phyloP scores from a whole-genome alignment of 2,329 filamentous ascomycete genomes.

The Sporothrix euskadiensis region DNA sequence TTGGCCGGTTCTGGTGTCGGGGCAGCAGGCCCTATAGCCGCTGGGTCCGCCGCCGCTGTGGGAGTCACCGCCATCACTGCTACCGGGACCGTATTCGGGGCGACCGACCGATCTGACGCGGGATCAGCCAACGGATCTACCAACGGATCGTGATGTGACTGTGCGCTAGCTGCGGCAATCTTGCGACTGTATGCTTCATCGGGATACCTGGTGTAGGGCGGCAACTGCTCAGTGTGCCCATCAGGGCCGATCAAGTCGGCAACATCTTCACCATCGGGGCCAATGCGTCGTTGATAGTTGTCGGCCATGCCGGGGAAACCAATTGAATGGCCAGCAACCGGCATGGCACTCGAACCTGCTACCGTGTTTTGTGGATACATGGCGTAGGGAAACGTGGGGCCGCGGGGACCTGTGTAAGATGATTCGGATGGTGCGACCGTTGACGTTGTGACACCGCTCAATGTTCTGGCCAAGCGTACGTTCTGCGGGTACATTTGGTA shows the following conservation, averaged over 20 bases:
- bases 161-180: conserved; percentile 39
- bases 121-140: not conserved
- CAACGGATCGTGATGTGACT: conserved; percentile 22
- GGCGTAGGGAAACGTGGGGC: conserved; percentile 80
- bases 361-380: conserved; percentile 82
- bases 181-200: conserved; percentile 67
- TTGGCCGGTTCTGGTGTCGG: conserved; percentile 8
- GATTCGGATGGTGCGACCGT: conserved; percentile 39
- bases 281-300: conserved; percentile 70
- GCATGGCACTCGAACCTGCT: conserved; percentile 49
- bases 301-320: conserved; percentile 71
- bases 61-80: conserved; percentile 19
- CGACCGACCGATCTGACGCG: not conserved
- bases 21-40: not conserved
- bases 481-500: conserved; percentile 83
- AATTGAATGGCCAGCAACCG: conserved; percentile 55
- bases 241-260: conserved; percentile 84
- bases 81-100: conserved; percentile 13
- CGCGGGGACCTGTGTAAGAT: conserved; percentile 60
- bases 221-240: conserved; percentile 86
- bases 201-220: conserved; percentile 87
- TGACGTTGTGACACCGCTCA: conserved; percentile 62
- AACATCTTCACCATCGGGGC: conserved; percentile 80
- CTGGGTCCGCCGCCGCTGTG: not conserved
- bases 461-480: conserved; percentile 70